These are phyloP conservation scores for Aureobasidium sp. DNA, from an alignment of 2,329 filamentous ascomycete species.

Conservation along the genomic window DNA sequence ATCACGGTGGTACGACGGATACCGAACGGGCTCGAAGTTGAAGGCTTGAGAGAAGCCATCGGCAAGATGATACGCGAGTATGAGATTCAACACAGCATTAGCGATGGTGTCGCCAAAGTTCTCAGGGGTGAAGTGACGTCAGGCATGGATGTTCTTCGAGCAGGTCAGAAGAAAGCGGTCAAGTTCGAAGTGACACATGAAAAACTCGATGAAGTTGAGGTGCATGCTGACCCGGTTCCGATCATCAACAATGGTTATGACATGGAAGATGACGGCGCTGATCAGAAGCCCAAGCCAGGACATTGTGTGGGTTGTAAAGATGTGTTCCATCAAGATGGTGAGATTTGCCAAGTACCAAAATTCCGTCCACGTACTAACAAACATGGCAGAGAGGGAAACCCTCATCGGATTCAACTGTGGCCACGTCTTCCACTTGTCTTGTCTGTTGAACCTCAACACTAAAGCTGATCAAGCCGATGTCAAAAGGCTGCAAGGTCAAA, in stretches of 20 bases:
- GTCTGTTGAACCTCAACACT: conserved; percentile 47
- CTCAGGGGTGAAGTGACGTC: conserved; percentile 77
- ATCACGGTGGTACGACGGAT: conserved; percentile 85
- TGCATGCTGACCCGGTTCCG: conserved; percentile 24
- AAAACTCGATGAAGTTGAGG: conserved; percentile 26
- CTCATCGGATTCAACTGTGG: conserved; percentile 75
- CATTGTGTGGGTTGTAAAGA: conserved; percentile 33
- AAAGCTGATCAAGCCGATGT: conserved; percentile 34
- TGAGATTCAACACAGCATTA: conserved; percentile 90
- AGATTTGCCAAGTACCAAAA: conserved; percentile 14
- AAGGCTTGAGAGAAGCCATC: conserved; percentile 79
- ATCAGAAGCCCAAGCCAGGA: conserved; percentile 24
- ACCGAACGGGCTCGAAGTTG: conserved; percentile 85
- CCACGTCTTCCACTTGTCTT: conserved; percentile 70
- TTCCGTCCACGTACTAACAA: not conserved
- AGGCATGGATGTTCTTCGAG: conserved; percentile 72
- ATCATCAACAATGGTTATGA: conserved; percentile 16
- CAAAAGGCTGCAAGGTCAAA: conserved; percentile 36
- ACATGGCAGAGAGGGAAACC: conserved; percentile 52
- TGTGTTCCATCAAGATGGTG: conserved; percentile 31
- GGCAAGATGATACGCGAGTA: conserved; percentile 90
- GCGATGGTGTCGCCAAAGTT: conserved; percentile 78
- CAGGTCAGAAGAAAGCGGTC: conserved; percentile 73
- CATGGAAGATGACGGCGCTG: conserved; percentile 19
- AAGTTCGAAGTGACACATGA: conserved; percentile 69